Evolutionary conservation across 108 stramenopile species (phyloP), one percentile per base, ranked within the genome.

Genomic region (Cafeteria roenbergensis): DNA sequence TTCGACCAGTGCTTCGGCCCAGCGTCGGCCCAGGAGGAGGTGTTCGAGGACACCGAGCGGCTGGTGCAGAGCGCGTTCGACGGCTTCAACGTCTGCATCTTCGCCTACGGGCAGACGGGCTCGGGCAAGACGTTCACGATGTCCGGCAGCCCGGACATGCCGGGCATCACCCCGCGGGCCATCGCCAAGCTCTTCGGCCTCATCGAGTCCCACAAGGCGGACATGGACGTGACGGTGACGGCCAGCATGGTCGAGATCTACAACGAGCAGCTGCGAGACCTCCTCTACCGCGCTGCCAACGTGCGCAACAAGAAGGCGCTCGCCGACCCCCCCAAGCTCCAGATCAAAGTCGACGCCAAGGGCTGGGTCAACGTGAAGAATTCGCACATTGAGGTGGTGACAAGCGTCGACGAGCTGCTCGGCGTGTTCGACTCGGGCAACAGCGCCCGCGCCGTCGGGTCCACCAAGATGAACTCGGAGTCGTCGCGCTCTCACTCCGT

Each of bases 41-140:
- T 84, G 21, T 84, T 82, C 71, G 75, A 84, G 68, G 81, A 84
- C 55, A 74, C 68, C 4, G 66, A 66, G 57, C 67, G 72, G 31
- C 68, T 84, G 42, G 67, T 84, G 30, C 76, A 80, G 67, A 69
- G 66, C 9, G 72, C 72, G 21, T 29, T 84, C 0, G 81, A 84
- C 54, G 83, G 83, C 31, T 84, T 64, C 62, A 84, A 84, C 75
- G 83, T 82, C 21, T 82, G 81, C 51, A 62, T 82, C 38, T 84
- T 84, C 31, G 82, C 82, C 12, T 83, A 83, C 33, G 82, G 82
- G 27, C 82, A 83, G 73, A 83, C 82, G 1, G 82, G 82, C 12
- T 69, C 66, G 26, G 82, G 82, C 0, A 80, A 81, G 53, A 81
- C 80, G 48, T 79, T 76, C 70, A 81, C 80, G 0, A 81, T 81